Evolutionary conservation across 129 eudicot genomes (phyloP).

Genomic region (Ambrosia artemisiifolia): DNA sequence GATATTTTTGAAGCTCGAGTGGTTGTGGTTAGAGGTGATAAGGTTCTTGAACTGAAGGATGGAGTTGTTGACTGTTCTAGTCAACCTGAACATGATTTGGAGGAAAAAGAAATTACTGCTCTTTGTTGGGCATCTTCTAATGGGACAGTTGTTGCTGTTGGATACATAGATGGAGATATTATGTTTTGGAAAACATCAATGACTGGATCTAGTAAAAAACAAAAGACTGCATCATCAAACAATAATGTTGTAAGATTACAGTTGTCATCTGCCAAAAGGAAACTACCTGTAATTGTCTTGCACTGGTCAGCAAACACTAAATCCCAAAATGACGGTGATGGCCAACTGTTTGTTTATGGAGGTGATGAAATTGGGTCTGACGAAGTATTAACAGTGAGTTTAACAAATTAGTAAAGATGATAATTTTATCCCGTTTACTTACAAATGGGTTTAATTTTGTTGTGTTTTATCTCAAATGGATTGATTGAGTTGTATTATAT

Average conservation of each 20-base stretch:
- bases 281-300: conserved; percentile 75
- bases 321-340: conserved; percentile 58
- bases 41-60: conserved; percentile 62
- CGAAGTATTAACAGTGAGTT: conserved; percentile 74
- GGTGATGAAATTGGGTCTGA: conserved; percentile 88
- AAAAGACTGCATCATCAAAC: conserved; percentile 38
- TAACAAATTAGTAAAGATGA: conserved; percentile 7
- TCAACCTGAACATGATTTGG: conserved; percentile 43
- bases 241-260: conserved; percentile 78
- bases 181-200: conserved; percentile 73
- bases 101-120: conserved; percentile 87
- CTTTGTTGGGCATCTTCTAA: conserved; percentile 90
- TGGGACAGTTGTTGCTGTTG: conserved; percentile 82
- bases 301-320: conserved; percentile 64
- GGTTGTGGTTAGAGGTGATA: conserved; percentile 62
- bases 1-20: conserved; percentile 66
- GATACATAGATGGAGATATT: conserved; percentile 92
- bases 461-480: not conserved
- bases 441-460: conserved; percentile 1
- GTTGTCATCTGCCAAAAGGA: conserved; percentile 69
- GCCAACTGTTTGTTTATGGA: conserved; percentile 74
- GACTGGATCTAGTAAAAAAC: conserved; percentile 40
- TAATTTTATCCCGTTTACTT: not conserved
- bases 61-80: conserved; percentile 38
- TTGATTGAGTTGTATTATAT: not conserved